A percentile compares a stretch with the other conserved stretches of the same genome.
phyloP scores from a whole-genome alignment of 768 basidiomycete genomes.

The Auriscalpium vulgare region DNA sequence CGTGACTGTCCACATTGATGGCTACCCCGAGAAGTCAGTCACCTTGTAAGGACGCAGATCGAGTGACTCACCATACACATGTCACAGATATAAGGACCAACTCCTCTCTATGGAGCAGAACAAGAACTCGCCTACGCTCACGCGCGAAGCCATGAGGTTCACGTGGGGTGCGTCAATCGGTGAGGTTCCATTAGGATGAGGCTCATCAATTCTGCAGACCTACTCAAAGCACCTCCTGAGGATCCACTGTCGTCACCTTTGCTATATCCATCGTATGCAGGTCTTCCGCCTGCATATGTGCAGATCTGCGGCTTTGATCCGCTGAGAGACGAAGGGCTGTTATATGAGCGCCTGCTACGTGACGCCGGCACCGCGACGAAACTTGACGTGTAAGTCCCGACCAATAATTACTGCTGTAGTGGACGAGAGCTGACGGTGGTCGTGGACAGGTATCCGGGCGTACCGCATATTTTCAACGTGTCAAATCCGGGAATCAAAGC shows the following conservation, averaged over 20 bases:
- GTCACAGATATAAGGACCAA: slow-evolving; percentile 1
- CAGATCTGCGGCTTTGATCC: slow-evolving; percentile 15
- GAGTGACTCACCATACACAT: too few species aligned
- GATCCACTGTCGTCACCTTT: slow-evolving; percentile 5
- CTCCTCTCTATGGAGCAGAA: not conserved
- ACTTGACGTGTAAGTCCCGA: slow-evolving; percentile 4
- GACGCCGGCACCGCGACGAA: slow-evolving; percentile 10
- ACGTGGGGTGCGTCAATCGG: too few species aligned
- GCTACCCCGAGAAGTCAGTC: slow-evolving; percentile 18
- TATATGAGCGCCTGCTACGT: slow-evolving; percentile 11
- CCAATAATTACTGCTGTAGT: not conserved
- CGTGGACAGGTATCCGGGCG: slow-evolving; percentile 4
- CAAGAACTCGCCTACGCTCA: not conserved
- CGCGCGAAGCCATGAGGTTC: too few species aligned
- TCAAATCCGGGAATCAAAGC: not conserved
- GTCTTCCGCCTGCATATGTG: slow-evolving; percentile 10
- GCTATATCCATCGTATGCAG: slow-evolving; percentile 1
- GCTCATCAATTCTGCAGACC: not conserved
- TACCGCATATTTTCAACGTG: slow-evolving; percentile 1
- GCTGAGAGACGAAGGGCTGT: slow-evolving; percentile 14
- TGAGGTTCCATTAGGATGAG: too few species aligned
- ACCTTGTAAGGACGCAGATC: not conserved
- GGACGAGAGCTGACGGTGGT: not conserved
- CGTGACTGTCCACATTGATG: slow-evolving; percentile 13
- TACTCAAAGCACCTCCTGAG: not conserved